Base-by-base conservation (phyloP, 805 yeast species). In the Kluyveromyces aestuarii region DNA sequence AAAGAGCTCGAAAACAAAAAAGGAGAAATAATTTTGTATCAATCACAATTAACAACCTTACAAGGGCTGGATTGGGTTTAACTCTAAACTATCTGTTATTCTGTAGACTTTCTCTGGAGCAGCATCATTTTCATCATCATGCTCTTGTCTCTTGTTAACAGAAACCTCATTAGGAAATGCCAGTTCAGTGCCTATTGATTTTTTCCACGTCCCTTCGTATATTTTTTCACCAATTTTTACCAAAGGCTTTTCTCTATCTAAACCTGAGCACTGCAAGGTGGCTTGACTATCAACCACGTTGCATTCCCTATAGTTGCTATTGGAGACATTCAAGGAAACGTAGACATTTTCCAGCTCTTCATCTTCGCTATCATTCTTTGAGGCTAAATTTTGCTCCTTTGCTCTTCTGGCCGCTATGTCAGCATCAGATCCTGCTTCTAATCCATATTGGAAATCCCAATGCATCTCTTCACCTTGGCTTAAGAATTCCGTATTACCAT, bases 371-470 rank as follows among this genome's bases (percentile, higher is more conserved):
- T 44, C 45, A 8, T 45, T 11, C 8, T 37, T 5, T 35, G n/a
- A 14, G 18, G 13, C 25, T 25, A 30, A 17, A n/a, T 27, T 10
- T 36, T 27, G 40, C 44, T 50, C 52, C 9, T 57, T 58, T 27
- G 57, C 62, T 53, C 55, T 59, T 60, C 89, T 74, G 14, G 77
- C 76, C 55, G 76, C 79, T 47, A 88, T 80, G 64, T 89, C 96
- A 45, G 84, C 95, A 53, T 82, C 87, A 2, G 95, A 85, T 10
- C 96, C 96, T 6, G 96, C 96, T 68, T 87, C 96, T 55, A 78
- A 82, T 17, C 79, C 80, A 49, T 72, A 72, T 58, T 77, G 79
- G 70, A 89, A 91, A 57, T 82, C 80, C 97, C 97, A 90, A 61
- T 87, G 82, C 95, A 88, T 87, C 64, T 89, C 96, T 58, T 90